Percentiles rank a stretch among this genome's conserved stretches.
These are phyloP conservation scores for Gaeumannomyces sp. DNA, from an alignment of 2,329 filamentous ascomycete genomes.

Conservation along the genomic window DNA sequence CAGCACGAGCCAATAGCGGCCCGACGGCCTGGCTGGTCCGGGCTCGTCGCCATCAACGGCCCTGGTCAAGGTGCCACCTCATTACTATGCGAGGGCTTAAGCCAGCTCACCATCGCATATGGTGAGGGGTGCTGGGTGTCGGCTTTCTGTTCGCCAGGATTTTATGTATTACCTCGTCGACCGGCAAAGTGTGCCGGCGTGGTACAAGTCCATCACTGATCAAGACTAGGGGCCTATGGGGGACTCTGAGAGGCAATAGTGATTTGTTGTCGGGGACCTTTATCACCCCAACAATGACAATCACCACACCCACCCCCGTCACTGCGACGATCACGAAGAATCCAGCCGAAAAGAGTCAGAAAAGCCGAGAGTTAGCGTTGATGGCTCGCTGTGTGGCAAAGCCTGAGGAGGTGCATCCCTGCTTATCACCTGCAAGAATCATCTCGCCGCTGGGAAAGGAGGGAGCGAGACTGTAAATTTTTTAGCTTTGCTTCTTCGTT, in stretches of 20 bases:
- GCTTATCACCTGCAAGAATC: not conserved
- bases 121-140: not conserved
- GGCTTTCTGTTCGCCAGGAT: not conserved
- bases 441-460: not conserved
- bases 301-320: not conserved
- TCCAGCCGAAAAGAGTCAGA: not conserved
- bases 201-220: not conserved
- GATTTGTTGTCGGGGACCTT: not conserved
- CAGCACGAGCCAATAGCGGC: too few species aligned
- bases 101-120: not conserved
- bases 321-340: not conserved
- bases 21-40: too few species aligned
- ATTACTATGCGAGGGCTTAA: not conserved
- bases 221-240: not conserved
- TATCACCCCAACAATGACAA: not conserved
- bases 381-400: not conserved
- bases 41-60: too few species aligned
- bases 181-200: not conserved
- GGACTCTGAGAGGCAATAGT: not conserved
- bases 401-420: not conserved
- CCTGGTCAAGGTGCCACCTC: not conserved
- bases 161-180: not conserved
- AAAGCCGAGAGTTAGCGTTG: not conserved
- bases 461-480: not conserved
- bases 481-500: not conserved